Base-by-base conservation (phyloP, 768 basidiomycete species). In the Leucocoprinus sp. region DNA sequence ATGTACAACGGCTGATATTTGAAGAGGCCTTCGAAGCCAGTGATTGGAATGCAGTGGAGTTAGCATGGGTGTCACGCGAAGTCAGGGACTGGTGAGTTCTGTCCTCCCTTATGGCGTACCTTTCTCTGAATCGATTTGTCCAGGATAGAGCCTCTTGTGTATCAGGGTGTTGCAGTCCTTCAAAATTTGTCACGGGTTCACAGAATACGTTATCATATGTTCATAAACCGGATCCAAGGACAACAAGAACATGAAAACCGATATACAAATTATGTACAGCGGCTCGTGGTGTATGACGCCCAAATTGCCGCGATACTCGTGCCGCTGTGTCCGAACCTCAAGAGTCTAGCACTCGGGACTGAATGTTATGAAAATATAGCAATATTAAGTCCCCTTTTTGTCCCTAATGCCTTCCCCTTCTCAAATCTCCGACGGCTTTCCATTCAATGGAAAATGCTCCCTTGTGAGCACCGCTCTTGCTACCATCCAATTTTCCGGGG, bases 61-160 rank as follows among this genome's bases (percentile, higher is more conserved):
- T 48, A 12, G 39, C 46, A 6, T 35, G 41, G 17, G 46, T 48
- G 26, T 48, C 46, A 4, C 26, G n/a, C 15, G 39, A 41, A 11
- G 46, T 48, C 24, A 41, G 21, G 40, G 41, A 39, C 11, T 48
- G 46, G 46, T 48, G 19, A n/a, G 24, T n/a, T 8, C 11, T 7
- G 7, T 12, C 8, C n/a, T 26, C 19, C 23, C 19, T 12, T 19
- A 17, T 8, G 8, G 34, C 22, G 18, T 19, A 18, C 27, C 22
- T 19, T 5, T 26, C 5, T 19, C 14, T 21, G 28, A 21, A 45
- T 24, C 2, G 17, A 5, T 24, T 21, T n/a, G 23, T 8, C 26
- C 17, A 48, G 46, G 46, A 48, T 48, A 8, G 46, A 48, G 12
- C 46, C 46, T 21, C 46, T 48, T 39, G 42, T 48, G 15, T 48